Conservation (phyloP, 768 basidiomycete genomes). For the Psilocybe sp. region DNA sequence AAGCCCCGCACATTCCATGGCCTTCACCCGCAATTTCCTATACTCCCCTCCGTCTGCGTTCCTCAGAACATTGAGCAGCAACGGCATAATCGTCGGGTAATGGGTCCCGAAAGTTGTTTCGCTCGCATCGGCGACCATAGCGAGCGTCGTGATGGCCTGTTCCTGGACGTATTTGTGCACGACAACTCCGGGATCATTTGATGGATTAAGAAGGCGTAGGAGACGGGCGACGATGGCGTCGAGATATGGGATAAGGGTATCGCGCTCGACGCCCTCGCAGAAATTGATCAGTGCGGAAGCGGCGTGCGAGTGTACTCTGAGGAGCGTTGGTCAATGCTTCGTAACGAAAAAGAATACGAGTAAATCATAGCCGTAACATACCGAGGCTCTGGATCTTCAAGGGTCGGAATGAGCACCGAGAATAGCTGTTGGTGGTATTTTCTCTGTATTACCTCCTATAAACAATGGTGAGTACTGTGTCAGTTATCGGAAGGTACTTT, state of each 20-base stretch:
- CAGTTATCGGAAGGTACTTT: neutral
- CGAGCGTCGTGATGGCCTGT: slow-evolving; percentile 83
- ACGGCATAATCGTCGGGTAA: slow-evolving; percentile 23
- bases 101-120: slow-evolving; percentile 62
- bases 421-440: slow-evolving; percentile 68
- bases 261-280: slow-evolving; percentile 79
- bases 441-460: slow-evolving; percentile 72
- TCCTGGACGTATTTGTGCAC: slow-evolving; percentile 74
- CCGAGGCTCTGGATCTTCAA: slow-evolving; percentile 78
- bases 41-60: slow-evolving; percentile 70
- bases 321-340: neutral
- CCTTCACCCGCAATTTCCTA: slow-evolving; percentile 69
- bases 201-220: slow-evolving; percentile 61
- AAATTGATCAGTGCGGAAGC: slow-evolving; percentile 89
- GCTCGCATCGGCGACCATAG: slow-evolving; percentile 87
- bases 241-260: slow-evolving; percentile 72
- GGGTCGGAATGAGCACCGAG: slow-evolving; percentile 63
- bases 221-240: slow-evolving; percentile 77
- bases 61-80: slow-evolving; percentile 70
- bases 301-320: slow-evolving; percentile 82
- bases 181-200: slow-evolving; percentile 35
- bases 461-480: neutral
- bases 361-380: slow-evolving; percentile 36
- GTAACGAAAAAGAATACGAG: neutral
- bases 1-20: slow-evolving; percentile 89